Conservation (phyloP, 192 early-diverging fungal genomes). For the Umbelopsis isabellina region DNA sequence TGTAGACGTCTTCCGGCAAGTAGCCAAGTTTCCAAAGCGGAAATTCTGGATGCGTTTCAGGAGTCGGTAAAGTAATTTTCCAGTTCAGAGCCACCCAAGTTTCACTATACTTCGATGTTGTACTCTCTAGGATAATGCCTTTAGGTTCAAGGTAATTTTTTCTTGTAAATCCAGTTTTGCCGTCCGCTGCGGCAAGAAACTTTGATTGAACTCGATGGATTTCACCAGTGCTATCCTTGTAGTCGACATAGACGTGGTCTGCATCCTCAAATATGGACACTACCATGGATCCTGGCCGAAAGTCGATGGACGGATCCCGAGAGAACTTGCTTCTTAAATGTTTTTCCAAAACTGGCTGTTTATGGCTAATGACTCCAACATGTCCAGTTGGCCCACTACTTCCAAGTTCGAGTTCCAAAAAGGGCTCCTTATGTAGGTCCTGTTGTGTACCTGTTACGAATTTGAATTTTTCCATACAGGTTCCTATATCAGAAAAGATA, state of each 20-base stretch:
- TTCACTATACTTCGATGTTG: conserved; percentile 15
- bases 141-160: conserved; percentile 14
- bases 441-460: neutral
- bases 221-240: neutral
- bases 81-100: conserved; percentile 22
- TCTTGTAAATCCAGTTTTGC: conserved; percentile 16
- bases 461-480: neutral
- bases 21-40: conserved; percentile 15
- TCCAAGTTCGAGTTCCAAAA: neutral
- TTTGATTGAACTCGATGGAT: neutral
- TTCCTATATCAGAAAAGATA: conserved; percentile 7
- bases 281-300: conserved; percentile 1
- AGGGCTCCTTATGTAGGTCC: neutral
- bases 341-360: conserved; percentile 19
- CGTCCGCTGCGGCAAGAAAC: conserved; percentile 12
- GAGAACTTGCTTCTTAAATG: neutral
- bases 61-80: conserved; percentile 9
- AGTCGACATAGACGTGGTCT: conserved; percentile 4
- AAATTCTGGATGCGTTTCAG: conserved; percentile 11
- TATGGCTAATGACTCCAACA: conserved; percentile 2
- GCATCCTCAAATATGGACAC: neutral
- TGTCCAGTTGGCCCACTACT: conserved; percentile 1
- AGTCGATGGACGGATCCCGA: neutral
- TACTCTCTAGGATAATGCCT: conserved; percentile 9
- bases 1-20: neutral